Percentiles rank a stretch among this genome's conserved stretches.
These are phyloP conservation scores for Picochlorum sp. DNA, from an alignment of 139 green algal genomes.

Conservation along the genomic window DNA sequence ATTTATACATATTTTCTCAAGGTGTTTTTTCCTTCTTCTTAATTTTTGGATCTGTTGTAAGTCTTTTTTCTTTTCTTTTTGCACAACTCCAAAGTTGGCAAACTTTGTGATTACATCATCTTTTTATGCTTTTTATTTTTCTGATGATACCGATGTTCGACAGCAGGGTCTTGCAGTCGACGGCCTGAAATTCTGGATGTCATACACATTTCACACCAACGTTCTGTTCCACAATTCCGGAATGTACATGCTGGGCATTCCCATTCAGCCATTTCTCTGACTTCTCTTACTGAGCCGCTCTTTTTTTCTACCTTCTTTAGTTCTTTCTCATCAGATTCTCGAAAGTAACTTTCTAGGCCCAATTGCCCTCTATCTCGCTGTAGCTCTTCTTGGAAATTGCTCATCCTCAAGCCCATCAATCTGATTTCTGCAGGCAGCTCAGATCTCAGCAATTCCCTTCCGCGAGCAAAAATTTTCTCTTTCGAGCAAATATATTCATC, in stretches of 20 bases:
- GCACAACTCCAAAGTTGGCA: too few relatives aligned
- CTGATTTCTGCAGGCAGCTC: slow-evolving; percentile 66
- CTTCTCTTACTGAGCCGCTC: too few relatives aligned
- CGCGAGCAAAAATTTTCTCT: slow-evolving; percentile 45
- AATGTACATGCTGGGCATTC: background rate
- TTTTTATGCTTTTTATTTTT: too few relatives aligned
- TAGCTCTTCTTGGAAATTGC: slow-evolving; percentile 40
- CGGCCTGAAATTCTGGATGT: background rate
- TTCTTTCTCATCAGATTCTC: too few relatives aligned
- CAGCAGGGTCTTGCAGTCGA: too few relatives aligned
- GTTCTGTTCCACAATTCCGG: background rate
- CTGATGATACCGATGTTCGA: too few relatives aligned
- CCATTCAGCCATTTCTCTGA: background rate
- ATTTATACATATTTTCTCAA: too few relatives aligned
- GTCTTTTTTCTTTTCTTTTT: too few relatives aligned
- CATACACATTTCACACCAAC: background rate
- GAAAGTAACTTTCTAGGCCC: slow-evolving; percentile 4
- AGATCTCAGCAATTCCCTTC: slow-evolving; percentile 51
- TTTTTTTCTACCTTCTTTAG: too few relatives aligned
- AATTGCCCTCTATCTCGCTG: slow-evolving; percentile 10
- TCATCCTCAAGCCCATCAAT: slow-evolving; percentile 73
- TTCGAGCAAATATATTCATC: slow-evolving; percentile 33
- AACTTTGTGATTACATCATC: too few relatives aligned
- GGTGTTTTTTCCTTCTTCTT: too few relatives aligned
- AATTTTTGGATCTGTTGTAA: too few relatives aligned